Base-by-base conservation (phyloP, 805 yeast genomes). In the Wickerhamomyces xylosicus region DNA sequence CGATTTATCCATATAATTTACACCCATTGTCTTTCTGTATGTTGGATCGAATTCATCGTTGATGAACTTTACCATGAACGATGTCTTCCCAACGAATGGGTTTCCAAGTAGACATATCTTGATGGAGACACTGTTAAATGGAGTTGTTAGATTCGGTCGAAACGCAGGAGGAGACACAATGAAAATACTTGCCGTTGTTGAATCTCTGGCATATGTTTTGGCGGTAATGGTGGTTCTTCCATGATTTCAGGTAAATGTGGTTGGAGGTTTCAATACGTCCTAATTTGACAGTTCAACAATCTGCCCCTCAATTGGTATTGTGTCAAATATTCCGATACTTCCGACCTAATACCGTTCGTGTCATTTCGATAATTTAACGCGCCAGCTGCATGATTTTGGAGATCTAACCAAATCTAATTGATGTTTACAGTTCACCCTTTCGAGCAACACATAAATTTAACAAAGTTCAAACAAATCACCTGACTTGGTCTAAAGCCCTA, bases 41-140 rank as follows among this genome's bases (percentile, higher is more conserved):
- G 81, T 86, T 53, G 85, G 92, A 55, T 87, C 95, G 57, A 84
- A 90, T 27, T 84, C 76, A 39, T 94, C 94, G 54, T 90, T 96
- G n/a, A 90, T 96, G 56, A 89, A 90, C 56, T 90, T 87, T 19
- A 89, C 95, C 97, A 90, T 89, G 42, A 90, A 63, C 5, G 97
- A 85, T 1, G 98, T 90, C 55, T 90, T 90, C 5, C 98, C 98
- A 5, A 89, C 87, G 53, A 86, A 94, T 2, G 95, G 94, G 59
- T 90, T 97, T 5, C 98, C 98, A 37, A 90, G 76, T 35, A 90
- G 73, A 3, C 97, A 97, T 16, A 90, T 87, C 52, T 90, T 92
- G 36, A 90, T 63, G 2, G 85, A 76, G 21, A 79, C 83, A 7
- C 58, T 54, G 35, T 10, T 9, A 16, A 19, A 19, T 16, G 17